Base-by-base conservation (phyloP, 495 filamentous ascomycete genomes). In the Talaromyces adpressus region DNA sequence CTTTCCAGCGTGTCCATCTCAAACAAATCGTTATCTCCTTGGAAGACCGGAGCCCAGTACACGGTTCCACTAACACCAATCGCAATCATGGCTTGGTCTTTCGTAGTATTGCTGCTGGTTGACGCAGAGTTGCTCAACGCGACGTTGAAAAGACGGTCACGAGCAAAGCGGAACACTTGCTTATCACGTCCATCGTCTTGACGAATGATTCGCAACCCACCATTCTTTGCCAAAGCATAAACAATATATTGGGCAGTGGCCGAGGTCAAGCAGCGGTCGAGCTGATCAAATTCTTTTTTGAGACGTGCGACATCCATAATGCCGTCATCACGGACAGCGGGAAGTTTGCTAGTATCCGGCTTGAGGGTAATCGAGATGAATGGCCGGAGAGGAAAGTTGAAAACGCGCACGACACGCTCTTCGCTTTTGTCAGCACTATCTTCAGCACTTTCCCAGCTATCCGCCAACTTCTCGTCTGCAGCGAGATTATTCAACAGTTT, bases 251-350 rank as follows among this genome's bases (percentile, higher is more conserved):
- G 86, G 66, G 89, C 88, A n/a, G 91, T 91, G 32, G 93, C 93
- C 3, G 92, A 87, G 32, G 91, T 92, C 52, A 99, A 80, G 57
- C 91, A 94, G 59, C 95, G 90, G 71, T 99, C 95, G 57, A 95
- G 85, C 73, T 98, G 95, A 73, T 99, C 95, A 67, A 98, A 98
- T 6, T 94, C 90, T 75, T 98, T 97, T 80, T 96, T 96, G 61
- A 97, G 82, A 47, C 91, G 86, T 45, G 93, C 93, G 73, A 99
- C 92, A 66, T 93, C 88, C 73, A 94, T 87, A 58, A 95, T 83
- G 6, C 84, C 78, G 67, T 92, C 89, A 58, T 89, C 85, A 20
- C 84, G 85, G 70, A 89, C 84, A 12, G 78, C 71, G n/a, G 80
- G 72, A 75, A 77, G 67, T 62, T 74, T 71, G 64, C 74, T 70